These are phyloP conservation scores for Globisporangium megalacanthum DNA, from an alignment of 352 stramenopile species.

Conservation along the genomic window DNA sequence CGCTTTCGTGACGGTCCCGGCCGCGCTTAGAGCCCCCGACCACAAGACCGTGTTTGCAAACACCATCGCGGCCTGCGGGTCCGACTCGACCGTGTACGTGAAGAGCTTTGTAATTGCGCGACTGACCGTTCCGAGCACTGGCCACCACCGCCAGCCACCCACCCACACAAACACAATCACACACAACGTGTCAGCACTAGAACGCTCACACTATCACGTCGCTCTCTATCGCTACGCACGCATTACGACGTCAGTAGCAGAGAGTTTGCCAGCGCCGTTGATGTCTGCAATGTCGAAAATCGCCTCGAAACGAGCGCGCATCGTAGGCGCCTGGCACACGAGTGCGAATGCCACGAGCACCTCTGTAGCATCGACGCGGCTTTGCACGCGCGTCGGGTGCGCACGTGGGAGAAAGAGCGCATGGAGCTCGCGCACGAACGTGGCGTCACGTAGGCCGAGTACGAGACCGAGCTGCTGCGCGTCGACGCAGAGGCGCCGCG, in stretches of 20 bases:
- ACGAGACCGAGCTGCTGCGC: conserved; percentile 41
- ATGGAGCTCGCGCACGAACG: conserved; percentile 43
- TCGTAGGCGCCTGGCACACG: conserved; percentile 53
- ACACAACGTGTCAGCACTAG: too few relatives aligned
- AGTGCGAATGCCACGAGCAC: conserved; percentile 55
- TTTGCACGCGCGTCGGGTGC: conserved; percentile 43
- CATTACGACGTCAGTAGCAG: conserved; percentile 32
- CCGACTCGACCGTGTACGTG: conserved; percentile 36
- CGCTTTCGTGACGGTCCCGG: conserved; percentile 24
- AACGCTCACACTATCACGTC: conserved; percentile 20
- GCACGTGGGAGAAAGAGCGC: conserved; percentile 47
- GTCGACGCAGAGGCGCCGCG: conserved; percentile 53
- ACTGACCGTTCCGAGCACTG: conserved; percentile 42
- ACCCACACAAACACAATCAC: too few relatives aligned
- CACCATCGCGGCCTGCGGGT: conserved; percentile 29
- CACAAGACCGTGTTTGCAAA: conserved; percentile 39
- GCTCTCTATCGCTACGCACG: neutral
- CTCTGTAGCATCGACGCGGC: conserved; percentile 69
- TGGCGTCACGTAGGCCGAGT: conserved; percentile 44
- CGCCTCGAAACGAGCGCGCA: conserved; percentile 56
- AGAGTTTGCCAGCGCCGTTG: conserved; percentile 26
- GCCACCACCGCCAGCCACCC: conserved; percentile 1
- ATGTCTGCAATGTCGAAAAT: conserved; percentile 61
- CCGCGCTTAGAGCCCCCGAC: conserved; percentile 16
- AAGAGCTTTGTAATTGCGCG: conserved; percentile 60